Evolutionary conservation across 2,329 filamentous ascomycete genomes (phyloP), one percentile per base, ranked within the genome.

Genomic region (Emericellopsis atlantica): DNA sequence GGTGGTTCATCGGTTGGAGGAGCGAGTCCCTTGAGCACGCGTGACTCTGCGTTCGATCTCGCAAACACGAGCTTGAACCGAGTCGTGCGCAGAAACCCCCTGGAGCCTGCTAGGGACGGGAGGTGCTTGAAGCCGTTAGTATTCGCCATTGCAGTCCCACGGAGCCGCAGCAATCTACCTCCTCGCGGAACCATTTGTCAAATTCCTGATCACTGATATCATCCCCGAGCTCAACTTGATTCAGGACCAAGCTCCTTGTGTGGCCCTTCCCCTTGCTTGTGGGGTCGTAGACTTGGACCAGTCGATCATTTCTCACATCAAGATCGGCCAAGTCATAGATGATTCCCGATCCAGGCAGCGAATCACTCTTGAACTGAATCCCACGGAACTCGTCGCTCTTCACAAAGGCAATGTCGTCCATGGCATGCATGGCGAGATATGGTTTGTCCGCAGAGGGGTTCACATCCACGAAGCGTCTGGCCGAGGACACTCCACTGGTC

Each of bases 391-490:
- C 57, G 3, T 54, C 46, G 16, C 54, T 48, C 12, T 53, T 46
- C 12, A 53, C 54, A 38, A 62, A 64, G 0, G 47, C 54, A 21
- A 64, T 26, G 29, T 63, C 58, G 3, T 44, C 42, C 54, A 62
- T 54, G 9, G 59, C 55, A 36, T 63, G 61, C 36, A 58, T 53
- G 6, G 57, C 57, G 4, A 63, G 50, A 37, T 54, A 61, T 0
- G 60, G 60, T 43, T 51, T 59, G 5, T 44, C 44, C 14, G 49
- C 41, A 6, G 48, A 46, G 3, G 50, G 51, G 31, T 55, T 45
- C 32, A 49, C 48, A 39, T 58, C 48, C 6, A 54, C 45, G 43
- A 51, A 61, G 22, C 60, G 58, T 37, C 57, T 55, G 1, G 52
- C 58, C 12, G 49, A 54, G 16, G 51, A 44, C 26, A 64, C 55